Evolutionary conservation across 768 basidiomycete species (phyloP).

Genomic region (Macrolepiota albuminosa): DNA sequence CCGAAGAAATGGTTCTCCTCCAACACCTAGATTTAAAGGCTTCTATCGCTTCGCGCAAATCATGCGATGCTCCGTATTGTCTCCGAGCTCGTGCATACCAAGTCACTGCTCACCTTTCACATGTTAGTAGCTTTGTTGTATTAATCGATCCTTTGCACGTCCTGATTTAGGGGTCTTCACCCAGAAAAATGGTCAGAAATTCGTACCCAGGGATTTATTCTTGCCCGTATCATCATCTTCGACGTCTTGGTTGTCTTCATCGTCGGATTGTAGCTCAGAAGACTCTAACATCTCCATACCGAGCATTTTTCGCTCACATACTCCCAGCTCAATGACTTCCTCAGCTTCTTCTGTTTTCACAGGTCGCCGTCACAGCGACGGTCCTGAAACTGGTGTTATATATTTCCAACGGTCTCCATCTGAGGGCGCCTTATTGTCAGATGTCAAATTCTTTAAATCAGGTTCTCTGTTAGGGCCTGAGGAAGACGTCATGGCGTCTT

Average conservation of each 20-base stretch:
- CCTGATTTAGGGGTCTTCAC: background rate
- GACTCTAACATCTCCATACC: background rate
- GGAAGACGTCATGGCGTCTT: slow-evolving; percentile 8
- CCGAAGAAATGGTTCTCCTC: slow-evolving; percentile 1
- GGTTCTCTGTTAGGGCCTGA: slow-evolving; percentile 2
- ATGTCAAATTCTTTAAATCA: slow-evolving; percentile 1
- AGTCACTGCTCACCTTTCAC: background rate
- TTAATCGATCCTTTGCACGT: background rate
- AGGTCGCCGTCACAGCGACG: background rate
- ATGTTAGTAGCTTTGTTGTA: background rate
- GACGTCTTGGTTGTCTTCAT: background rate
- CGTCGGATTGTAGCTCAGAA: background rate
- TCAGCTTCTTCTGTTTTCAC: background rate
- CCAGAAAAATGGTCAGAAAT: background rate
- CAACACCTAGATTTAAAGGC: background rate
- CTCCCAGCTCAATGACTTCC: background rate
- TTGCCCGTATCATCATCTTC: background rate
- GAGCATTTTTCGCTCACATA: background rate
- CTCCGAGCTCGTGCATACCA: slow-evolving; percentile 3
- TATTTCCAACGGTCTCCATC: slow-evolving; percentile 3
- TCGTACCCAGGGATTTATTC: background rate
- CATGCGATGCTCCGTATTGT: slow-evolving; percentile 5
- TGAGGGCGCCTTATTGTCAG: slow-evolving; percentile 1
- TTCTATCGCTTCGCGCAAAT: background rate
- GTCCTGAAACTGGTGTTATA: background rate